Evolutionary conservation across 768 basidiomycete genomes (phyloP).

Genomic region (Russula vinacea): DNA sequence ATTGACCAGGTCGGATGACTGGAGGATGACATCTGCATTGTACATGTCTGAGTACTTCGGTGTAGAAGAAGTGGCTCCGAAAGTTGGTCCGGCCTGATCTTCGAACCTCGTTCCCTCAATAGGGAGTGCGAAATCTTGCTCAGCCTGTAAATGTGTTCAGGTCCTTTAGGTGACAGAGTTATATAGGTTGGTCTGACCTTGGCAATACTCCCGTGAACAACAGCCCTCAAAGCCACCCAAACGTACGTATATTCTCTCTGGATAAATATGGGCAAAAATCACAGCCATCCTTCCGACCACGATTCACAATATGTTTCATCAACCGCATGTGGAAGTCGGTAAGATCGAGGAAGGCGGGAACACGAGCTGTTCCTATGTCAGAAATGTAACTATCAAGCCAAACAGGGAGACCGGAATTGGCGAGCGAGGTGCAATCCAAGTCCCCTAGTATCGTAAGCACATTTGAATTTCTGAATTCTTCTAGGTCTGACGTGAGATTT

Average conservation of each 20-base stretch:
- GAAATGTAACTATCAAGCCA: neutral
- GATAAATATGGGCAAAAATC: accelerated
- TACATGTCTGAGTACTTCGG: neutral
- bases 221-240: no score
- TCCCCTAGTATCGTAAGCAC: neutral
- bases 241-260: no score
- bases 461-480: neutral
- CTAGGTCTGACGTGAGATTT: neutral
- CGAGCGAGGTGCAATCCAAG: no score
- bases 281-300: no score
- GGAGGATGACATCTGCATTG: neutral
- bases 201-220: no score
- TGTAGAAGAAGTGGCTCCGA: neutral
- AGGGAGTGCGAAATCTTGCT: no score
- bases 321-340: neutral
- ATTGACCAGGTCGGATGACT: neutral
- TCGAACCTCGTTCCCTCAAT: neutral
- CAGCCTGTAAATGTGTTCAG: no score
- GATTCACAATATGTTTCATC: neutral
- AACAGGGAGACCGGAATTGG: neutral
- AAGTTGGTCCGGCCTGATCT: neutral
- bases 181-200: no score
- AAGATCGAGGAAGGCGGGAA: neutral
- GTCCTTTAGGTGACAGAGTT: no score
- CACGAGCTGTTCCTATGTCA: no score